Conservation (phyloP, 352 stramenopile species). For the Globisporangium alternatum region DNA sequence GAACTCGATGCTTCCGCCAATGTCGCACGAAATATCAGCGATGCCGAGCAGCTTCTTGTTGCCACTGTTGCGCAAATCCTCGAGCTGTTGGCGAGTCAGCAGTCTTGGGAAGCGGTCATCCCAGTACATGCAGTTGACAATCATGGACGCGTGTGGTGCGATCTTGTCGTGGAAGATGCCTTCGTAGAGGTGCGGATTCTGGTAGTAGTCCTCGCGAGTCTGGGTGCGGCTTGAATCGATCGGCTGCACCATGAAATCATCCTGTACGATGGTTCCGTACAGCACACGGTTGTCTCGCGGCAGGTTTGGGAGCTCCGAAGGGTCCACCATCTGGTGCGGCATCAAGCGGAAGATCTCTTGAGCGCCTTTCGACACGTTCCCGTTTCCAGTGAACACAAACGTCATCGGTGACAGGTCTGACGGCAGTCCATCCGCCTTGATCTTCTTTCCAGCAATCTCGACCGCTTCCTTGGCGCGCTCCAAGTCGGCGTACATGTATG, state of each 20-base stretch:
- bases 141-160: conserved; percentile 88
- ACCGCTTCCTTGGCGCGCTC: conserved; percentile 87
- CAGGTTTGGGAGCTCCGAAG: conserved; percentile 81
- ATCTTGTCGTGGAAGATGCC: conserved; percentile 89
- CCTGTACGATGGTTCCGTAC: conserved; percentile 80
- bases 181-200: conserved; percentile 89
- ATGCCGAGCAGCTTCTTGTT: conserved; percentile 89
- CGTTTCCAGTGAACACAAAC: conserved; percentile 93
- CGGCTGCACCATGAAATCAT: conserved; percentile 65
- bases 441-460: conserved; percentile 73
- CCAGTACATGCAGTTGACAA: conserved; percentile 98
- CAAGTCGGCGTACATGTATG: conserved; percentile 94
- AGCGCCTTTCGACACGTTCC: conserved; percentile 94
- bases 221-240: conserved; percentile 24
- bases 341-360: conserved; percentile 94
- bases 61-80: conserved; percentile 50
- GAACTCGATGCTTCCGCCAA: conserved; percentile 93
- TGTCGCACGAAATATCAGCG: conserved; percentile 95
- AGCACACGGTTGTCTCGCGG: conserved; percentile 59
- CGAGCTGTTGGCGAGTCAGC: conserved; percentile 90
- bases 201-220: conserved; percentile 86
- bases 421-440: conserved; percentile 79
- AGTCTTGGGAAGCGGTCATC: conserved; percentile 92
- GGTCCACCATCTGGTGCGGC: conserved; percentile 91
- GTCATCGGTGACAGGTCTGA: conserved; percentile 76